Conservation (phyloP, 306 rosid species). For the Gleditsia sinensis region DNA sequence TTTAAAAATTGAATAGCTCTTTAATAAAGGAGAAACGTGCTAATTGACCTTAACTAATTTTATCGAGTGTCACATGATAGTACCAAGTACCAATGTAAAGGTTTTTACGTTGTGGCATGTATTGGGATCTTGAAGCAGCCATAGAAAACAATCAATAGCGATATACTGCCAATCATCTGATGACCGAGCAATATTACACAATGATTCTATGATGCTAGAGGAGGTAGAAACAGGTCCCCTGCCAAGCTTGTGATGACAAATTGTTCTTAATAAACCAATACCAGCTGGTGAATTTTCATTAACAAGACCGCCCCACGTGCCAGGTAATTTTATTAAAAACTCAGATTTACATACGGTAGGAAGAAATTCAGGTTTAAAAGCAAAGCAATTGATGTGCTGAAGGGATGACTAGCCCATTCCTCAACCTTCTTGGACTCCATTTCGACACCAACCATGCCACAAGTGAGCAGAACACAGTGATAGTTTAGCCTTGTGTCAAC, state of each 20-base stretch:
- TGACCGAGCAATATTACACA: conserved; percentile 88
- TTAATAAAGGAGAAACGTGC: too few species aligned
- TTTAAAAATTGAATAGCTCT: too few species aligned
- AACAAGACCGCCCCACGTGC: conserved; percentile 99
- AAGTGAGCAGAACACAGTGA: conserved; percentile 95
- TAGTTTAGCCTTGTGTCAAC: conserved; percentile 91
- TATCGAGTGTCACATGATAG: conserved; percentile 1
- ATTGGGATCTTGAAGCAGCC: conserved; percentile 92
- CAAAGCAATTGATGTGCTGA: conserved; percentile 96
- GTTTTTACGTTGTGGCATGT: conserved; percentile 82
- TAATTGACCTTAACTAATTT: conserved; percentile 1
- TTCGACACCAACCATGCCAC: conserved; percentile 99
- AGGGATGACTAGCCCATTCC: conserved; percentile 99
- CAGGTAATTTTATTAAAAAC: conserved; percentile 80
- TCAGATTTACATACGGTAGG: conserved; percentile 89
- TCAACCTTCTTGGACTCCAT: conserved; percentile 99
- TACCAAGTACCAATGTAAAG: conserved; percentile 3
- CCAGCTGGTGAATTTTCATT: conserved; percentile 99
- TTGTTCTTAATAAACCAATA: conserved; percentile 86
- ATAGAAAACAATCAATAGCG: conserved; percentile 96
- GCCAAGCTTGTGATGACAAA: conserved; percentile 96
- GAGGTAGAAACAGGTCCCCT: conserved; percentile 91
- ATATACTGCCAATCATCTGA: conserved; percentile 99
- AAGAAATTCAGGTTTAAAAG: conserved; percentile 94
- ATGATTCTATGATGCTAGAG: conserved; percentile 78